A percentile compares a stretch with the other conserved stretches of the same genome.
These are phyloP conservation scores for Paracoccidioides brasiliensis DNA, from an alignment of 2,329 filamentous ascomycete genomes.

Conservation along the genomic window DNA sequence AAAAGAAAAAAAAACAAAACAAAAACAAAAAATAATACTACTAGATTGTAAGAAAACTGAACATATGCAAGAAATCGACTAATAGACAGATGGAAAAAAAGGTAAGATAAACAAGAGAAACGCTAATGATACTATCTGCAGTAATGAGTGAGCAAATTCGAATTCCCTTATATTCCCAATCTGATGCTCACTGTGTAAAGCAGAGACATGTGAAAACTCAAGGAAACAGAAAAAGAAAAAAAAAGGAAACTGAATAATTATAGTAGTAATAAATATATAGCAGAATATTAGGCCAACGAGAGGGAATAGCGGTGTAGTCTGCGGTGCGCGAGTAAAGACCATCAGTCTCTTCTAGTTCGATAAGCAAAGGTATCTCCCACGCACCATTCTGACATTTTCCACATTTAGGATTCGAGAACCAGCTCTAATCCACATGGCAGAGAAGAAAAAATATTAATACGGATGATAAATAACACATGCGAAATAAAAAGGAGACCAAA, in stretches of 20 bases:
- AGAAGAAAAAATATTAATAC: neutral
- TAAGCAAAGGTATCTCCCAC: neutral
- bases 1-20: no score
- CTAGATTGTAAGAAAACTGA: no score
- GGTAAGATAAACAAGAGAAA: no score
- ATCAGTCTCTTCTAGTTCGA: neutral
- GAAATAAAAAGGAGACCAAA: neutral
- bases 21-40: no score
- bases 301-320: neutral
- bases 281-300: neutral
- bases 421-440: neutral
- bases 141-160: neutral
- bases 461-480: neutral
- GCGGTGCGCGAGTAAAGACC: neutral
- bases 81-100: no score
- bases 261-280: neutral
- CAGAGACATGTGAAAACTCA: neutral
- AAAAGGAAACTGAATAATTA: neutral
- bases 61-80: no score
- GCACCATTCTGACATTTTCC: neutral
- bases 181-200: neutral
- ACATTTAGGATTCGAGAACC: neutral
- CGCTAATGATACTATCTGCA: slow-evolving; percentile 2
- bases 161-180: neutral
- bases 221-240: neutral